Evolutionary conservation across 179 eudicot genomes (phyloP), one percentile per base, ranked within the genome.

Genomic region (Sideroxylon spinosum): DNA sequence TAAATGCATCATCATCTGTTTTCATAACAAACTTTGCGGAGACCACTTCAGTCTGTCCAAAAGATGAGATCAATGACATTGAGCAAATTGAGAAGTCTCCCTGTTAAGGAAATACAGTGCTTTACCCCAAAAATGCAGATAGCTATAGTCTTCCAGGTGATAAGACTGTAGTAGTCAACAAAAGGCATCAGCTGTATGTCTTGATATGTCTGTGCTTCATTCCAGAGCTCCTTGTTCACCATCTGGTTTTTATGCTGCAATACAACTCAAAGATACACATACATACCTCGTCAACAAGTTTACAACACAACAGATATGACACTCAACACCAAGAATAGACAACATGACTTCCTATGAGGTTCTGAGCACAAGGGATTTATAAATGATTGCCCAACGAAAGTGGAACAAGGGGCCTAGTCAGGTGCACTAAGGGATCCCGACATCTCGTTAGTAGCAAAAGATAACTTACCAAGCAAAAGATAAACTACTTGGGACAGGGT

Each of bases 1-100:
- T 97, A 86, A 93, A 95, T 71, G 98, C 94, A 76, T 95, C 98
- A 77, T 95, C 98, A 68, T 95, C 98, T 11, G 98, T 93, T 86
- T 95, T 95, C 98, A 95, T 95, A 61, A 93, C 88, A 80, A 89
- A 95, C 78, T 91, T 91, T 29, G 93, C 92, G 0, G 90, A 87
- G 73, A 90, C 88, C 65, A 90, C 90, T 78, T 91, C 85, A 11
- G 93, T 88, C 98, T 95, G 95, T 79, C 67, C 74, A 86, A 84
- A 77, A 81, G 75, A 83, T 48, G 60, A 63, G 16, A 69, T 83
- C 80, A 83, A 50, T 76, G 70, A 81, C 77, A 83, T 46, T 72
- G 71, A 82, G 71, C 73, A 66, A 72, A 53, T 20, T 13, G 78
- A 77, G 62, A 48, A 70, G 29, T 68, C 22, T 17, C 56, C 71